Conservation (phyloP, 345 rosid genomes). For the Brassica rapa region DNA sequence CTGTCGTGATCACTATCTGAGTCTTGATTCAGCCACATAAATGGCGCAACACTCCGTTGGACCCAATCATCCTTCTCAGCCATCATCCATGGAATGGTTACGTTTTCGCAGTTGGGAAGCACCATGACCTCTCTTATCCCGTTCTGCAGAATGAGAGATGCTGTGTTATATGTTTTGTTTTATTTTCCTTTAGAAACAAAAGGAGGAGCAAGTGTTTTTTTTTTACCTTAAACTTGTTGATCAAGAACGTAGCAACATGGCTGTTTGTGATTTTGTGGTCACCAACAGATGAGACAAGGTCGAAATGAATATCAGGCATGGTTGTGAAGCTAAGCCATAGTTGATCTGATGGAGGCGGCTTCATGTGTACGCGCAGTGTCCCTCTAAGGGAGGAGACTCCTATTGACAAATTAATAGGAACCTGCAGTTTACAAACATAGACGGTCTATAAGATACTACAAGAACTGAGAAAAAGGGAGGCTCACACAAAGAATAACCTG, state of each 20-base stretch:
- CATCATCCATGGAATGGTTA: conserved; percentile 80
- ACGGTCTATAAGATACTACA: conserved; percentile 2
- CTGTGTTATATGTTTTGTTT: neutral
- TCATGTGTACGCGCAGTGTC: conserved; percentile 69
- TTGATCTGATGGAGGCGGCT: conserved; percentile 97
- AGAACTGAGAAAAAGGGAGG: neutral
- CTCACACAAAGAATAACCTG: conserved; percentile 25
- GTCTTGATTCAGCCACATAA: conserved; percentile 81
- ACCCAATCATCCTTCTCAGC: conserved; percentile 94
- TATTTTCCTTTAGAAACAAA: neutral
- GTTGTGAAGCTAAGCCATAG: conserved; percentile 87
- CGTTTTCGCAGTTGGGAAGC: conserved; percentile 80
- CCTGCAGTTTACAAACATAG: conserved; percentile 50
- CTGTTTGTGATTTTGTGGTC: conserved; percentile 77
- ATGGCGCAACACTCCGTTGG: conserved; percentile 72
- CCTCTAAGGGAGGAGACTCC: conserved; percentile 77
- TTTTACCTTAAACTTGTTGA: conserved; percentile 78
- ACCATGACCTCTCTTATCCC: conserved; percentile 74
- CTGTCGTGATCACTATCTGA: conserved; percentile 39
- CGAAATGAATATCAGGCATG: conserved; percentile 86
- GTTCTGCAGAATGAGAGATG: conserved; percentile 46
- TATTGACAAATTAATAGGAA: conserved; percentile 79
- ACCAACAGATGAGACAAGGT: conserved; percentile 76
- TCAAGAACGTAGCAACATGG: conserved; percentile 64
- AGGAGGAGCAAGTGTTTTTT: neutral